Conservation (phyloP, 192 early-diverging fungal species). For the Linnemannia zychae region DNA sequence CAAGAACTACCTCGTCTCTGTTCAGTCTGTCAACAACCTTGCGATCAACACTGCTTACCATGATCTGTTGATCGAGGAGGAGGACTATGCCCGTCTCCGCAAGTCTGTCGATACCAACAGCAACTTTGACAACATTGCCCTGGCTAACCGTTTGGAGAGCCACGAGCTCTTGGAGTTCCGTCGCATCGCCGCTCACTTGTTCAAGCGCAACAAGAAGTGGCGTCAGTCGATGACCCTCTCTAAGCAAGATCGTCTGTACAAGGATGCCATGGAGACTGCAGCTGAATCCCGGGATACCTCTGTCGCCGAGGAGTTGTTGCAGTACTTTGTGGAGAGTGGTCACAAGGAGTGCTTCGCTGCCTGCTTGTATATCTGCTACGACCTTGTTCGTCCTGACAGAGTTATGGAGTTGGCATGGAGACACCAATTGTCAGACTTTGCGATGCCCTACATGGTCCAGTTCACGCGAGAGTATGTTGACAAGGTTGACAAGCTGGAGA, state of each 20-base stretch:
- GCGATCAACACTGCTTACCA: slow-evolving; percentile 97
- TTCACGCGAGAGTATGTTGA: slow-evolving; percentile 86
- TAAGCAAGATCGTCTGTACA: slow-evolving; percentile 97
- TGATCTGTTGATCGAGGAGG: slow-evolving; percentile 98
- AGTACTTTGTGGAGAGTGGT: slow-evolving; percentile 94
- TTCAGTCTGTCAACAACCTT: slow-evolving; percentile 93
- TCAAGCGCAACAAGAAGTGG: slow-evolving; percentile 98
- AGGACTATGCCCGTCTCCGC: slow-evolving; percentile 94
- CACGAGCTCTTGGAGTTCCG: slow-evolving; percentile 98
- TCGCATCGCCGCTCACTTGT: slow-evolving; percentile 94
- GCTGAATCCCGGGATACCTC: slow-evolving; percentile 89
- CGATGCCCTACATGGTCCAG: slow-evolving; percentile 99
- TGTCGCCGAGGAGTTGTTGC: slow-evolving; percentile 94
- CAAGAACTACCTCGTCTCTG: slow-evolving; percentile 95
- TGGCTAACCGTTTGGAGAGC: slow-evolving; percentile 94
- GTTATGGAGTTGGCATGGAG: slow-evolving; percentile 97
- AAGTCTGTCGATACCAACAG: slow-evolving; percentile 95
- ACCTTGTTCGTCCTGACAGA: slow-evolving; percentile 93
- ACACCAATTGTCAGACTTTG: slow-evolving; percentile 89
- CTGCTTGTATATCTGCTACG: slow-evolving; percentile 94
- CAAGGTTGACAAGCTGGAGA: slow-evolving; percentile 75
- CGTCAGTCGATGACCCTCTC: slow-evolving; percentile 93
- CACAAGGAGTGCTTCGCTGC: slow-evolving; percentile 97
- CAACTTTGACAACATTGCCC: slow-evolving; percentile 94
- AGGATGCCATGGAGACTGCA: slow-evolving; percentile 99